Evolutionary conservation across 768 basidiomycete species (phyloP).

Genomic region (Tylopilus vinaceipallidus): DNA sequence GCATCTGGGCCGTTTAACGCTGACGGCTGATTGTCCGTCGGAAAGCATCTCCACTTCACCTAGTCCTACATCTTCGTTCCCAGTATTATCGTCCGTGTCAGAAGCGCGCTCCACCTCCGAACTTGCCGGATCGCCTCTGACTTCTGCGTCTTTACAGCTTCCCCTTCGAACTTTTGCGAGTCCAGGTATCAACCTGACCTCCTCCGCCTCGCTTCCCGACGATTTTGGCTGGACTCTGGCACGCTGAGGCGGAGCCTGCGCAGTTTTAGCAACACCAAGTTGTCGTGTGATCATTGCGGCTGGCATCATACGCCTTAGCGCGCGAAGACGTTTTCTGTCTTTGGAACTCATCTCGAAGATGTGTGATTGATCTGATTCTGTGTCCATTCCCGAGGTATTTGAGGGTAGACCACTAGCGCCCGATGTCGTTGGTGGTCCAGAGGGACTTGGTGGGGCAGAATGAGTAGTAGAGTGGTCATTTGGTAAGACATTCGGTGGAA

Average conservation of each 20-base stretch:
- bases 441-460: constrained; percentile 17
- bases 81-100: neutral
- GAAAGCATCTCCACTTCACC: constrained; percentile 9
- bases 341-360: constrained; percentile 21
- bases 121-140: constrained; percentile 67
- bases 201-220: constrained; percentile 34
- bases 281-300: constrained; percentile 46
- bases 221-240: constrained; percentile 9
- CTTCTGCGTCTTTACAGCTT: constrained; percentile 36
- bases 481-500: constrained; percentile 7
- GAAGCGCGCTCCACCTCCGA: constrained; percentile 36
- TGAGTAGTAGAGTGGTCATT: neutral
- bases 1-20: constrained; percentile 23
- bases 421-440: constrained; percentile 18
- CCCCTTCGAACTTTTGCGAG: constrained; percentile 44
- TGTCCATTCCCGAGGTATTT: constrained; percentile 13
- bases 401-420: constrained; percentile 14
- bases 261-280: constrained; percentile 16
- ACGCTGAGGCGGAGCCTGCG: constrained; percentile 8
- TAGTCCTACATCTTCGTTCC: neutral
- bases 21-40: constrained; percentile 16
- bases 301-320: constrained; percentile 52
- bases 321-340: constrained; percentile 38
- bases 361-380: constrained; percentile 21
- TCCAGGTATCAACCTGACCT: constrained; percentile 48